These are phyloP conservation scores for Globisporangium cylindrosporum DNA, from an alignment of 352 stramenopile species.

Conservation along the genomic window DNA sequence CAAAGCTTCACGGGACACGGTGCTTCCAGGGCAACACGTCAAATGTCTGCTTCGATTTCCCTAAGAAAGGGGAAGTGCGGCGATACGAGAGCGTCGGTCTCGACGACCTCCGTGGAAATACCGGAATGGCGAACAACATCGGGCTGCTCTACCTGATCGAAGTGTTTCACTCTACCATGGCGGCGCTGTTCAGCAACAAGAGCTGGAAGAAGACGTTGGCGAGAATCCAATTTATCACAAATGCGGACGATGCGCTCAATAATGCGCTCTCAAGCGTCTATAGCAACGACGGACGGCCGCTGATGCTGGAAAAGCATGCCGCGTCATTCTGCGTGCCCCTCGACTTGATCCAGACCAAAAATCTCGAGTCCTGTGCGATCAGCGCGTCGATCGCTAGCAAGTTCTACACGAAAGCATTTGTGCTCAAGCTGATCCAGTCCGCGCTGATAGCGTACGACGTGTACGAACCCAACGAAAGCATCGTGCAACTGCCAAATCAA, in stretches of 20 bases:
- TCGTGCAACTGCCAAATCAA: slow-evolving; percentile 10
- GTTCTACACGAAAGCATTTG: slow-evolving; percentile 33
- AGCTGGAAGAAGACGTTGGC: slow-evolving; percentile 33
- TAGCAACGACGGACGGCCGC: slow-evolving; percentile 15
- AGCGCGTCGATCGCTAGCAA: slow-evolving; percentile 17
- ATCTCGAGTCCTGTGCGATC: slow-evolving; percentile 28
- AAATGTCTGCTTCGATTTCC: slow-evolving; percentile 30
- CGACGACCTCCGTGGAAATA: slow-evolving; percentile 12
- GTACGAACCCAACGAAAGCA: background rate
- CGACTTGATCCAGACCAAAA: slow-evolving; percentile 18
- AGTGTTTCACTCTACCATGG: slow-evolving; percentile 29
- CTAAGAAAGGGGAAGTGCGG: slow-evolving; percentile 20
- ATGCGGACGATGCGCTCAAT: slow-evolving; percentile 13
- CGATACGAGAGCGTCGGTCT: slow-evolving; percentile 18
- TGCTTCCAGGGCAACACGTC: slow-evolving; percentile 27
- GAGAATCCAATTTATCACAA: slow-evolving; percentile 16
- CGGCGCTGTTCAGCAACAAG: slow-evolving; percentile 24
- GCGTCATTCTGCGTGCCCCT: slow-evolving; percentile 8
- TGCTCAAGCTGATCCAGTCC: slow-evolving; percentile 27
- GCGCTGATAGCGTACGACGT: slow-evolving; percentile 17
- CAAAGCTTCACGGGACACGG: slow-evolving; percentile 21
- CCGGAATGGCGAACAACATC: slow-evolving; percentile 28
- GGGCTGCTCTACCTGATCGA: slow-evolving; percentile 27
- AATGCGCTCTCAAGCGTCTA: slow-evolving; percentile 29
- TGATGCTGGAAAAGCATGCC: slow-evolving; percentile 21